Conservation (phyloP, 148 eudicot genomes). For the Cornus florida region DNA sequence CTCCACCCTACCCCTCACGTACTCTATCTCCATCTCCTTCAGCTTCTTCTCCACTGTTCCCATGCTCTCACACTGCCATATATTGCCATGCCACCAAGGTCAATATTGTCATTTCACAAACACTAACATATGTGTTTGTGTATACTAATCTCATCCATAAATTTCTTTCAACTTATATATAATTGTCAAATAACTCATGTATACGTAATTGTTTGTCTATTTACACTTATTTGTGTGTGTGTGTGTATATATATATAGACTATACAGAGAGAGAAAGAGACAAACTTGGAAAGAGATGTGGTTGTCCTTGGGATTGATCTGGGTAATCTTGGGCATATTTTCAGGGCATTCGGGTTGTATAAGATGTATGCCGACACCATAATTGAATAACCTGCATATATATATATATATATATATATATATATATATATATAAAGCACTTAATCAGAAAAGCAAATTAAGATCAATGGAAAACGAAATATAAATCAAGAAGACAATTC, state of each 20-base stretch:
- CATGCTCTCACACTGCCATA: slow-evolving; percentile 46
- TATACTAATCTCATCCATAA: too few species aligned
- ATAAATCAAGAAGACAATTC: background rate
- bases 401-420: background rate
- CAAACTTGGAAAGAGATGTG: slow-evolving; percentile 57
- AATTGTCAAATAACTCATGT: background rate
- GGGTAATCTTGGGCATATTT: slow-evolving; percentile 22
- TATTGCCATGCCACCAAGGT: background rate
- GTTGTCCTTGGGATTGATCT: slow-evolving; percentile 52
- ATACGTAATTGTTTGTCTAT: too few species aligned
- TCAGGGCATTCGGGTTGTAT: slow-evolving; percentile 34
- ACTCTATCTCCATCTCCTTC: slow-evolving; percentile 38
- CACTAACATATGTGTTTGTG: too few species aligned
- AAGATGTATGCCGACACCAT: slow-evolving; percentile 56
- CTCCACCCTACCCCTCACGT: slow-evolving; percentile 30
- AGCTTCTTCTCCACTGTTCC: slow-evolving; percentile 33
- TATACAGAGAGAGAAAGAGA: background rate
- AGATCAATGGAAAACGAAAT: background rate
- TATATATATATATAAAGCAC: too few species aligned
- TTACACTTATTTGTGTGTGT: too few species aligned
- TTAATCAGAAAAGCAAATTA: too few species aligned
- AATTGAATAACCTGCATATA: slow-evolving; percentile 43
- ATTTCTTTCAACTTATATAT: too few species aligned
- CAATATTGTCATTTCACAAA: background rate
- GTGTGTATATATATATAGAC: background rate